Conservation (phyloP, 2,329 filamentous ascomycete genomes). For the Cladosporium phlei region DNA sequence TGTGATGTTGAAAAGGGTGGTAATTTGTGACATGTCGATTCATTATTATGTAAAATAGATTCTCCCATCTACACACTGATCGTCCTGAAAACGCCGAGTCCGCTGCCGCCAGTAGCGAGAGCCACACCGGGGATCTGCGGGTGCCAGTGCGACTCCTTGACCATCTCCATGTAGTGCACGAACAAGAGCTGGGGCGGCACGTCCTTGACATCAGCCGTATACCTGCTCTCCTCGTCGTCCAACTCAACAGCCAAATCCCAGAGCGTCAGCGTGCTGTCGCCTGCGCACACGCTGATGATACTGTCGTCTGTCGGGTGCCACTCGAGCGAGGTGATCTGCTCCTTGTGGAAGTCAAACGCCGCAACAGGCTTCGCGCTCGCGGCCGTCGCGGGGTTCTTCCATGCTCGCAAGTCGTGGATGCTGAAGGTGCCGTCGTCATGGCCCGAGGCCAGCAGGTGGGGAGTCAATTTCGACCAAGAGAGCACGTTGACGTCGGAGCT, state of each 20-base stretch:
- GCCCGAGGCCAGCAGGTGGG: constrained; percentile 84
- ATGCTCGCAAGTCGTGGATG: constrained; percentile 93
- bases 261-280: constrained; percentile 87
- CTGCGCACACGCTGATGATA: constrained; percentile 86
- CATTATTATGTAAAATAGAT: constrained; percentile 4
- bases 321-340: constrained; percentile 91
- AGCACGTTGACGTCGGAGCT: constrained; percentile 90
- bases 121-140: constrained; percentile 87
- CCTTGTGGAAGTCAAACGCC: constrained; percentile 89
- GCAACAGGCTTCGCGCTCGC: constrained; percentile 72
- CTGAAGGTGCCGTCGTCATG: constrained; percentile 92
- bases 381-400: constrained; percentile 60
- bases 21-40: not conserved
- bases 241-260: constrained; percentile 97
- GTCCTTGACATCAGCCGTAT: constrained; percentile 79
- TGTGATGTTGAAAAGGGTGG: not conserved
- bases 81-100: constrained; percentile 57
- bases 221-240: constrained; percentile 92
- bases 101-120: constrained; percentile 82
- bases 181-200: constrained; percentile 93
- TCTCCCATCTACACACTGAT: constrained; percentile 35
- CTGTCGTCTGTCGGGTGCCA: constrained; percentile 98
- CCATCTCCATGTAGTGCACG: constrained; percentile 91
- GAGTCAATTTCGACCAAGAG: constrained; percentile 86
- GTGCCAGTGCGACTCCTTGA: constrained; percentile 97